Evolutionary conservation across 495 filamentous ascomycete genomes (phyloP), one percentile per base, ranked within the genome.

Genomic region (Rostrohypoxylon terebratum): DNA sequence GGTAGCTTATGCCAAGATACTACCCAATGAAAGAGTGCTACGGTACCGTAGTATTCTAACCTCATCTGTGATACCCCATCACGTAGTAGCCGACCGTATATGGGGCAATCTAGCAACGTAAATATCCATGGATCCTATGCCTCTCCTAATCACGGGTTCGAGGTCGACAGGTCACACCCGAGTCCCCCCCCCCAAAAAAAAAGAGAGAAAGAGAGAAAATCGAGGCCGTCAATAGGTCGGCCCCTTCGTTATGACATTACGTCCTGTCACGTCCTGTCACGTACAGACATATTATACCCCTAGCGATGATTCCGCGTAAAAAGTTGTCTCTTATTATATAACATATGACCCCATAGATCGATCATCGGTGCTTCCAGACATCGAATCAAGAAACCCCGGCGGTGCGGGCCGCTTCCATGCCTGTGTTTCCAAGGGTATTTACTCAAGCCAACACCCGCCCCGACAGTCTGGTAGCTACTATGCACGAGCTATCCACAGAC

Each of bases 351-450:
- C 62, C 50, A 42, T 34, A 53, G 42, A 63, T 63, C 71, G 63
- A 66, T 67, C 50, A 54, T 65, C 57, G 47, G 18, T 38, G 20
- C 59, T 67, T 70, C 28, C 28, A 28, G 38, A 59, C 38, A 59
- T 63, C 33, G 25, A 63, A 59, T 70, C 71, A 67, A 51, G n/a
- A 60, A 31, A 59, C 23, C 25, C 65, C 55, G 48, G 50, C 66
- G 66, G 66, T 59, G 71, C 71, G 71, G 71, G 66, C 71, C 71
- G 71, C 59, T 42, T 69, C 42, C 60, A 16, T 67, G 28, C 31
- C 45, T 33, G 11, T 28, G 6, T 33, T 53, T 38, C 50, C 23
- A 59, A 67, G 16, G 58, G 50, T 28, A 48, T 63, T 40, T 44
- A n/a, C 38, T 54, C 4, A 14, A 23, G 23, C 18, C 51, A 48